Conservation (phyloP, 768 basidiomycete genomes). For the Lentinus tigrinus region DNA sequence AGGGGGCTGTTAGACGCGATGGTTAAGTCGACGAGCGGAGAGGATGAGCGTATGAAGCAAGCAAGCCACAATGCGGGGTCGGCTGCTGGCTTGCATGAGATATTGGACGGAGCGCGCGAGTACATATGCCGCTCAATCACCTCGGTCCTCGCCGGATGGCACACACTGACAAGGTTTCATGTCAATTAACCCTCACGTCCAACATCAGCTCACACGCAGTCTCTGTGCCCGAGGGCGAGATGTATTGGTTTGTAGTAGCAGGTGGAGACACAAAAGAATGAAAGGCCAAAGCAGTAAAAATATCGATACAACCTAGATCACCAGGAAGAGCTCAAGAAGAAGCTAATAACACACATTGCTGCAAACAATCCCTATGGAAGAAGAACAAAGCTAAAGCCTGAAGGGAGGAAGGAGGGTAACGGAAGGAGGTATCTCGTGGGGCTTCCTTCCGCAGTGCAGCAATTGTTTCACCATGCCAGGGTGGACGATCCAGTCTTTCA, state of each 20-base stretch:
- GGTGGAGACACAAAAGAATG: not conserved
- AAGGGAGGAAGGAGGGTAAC: not conserved
- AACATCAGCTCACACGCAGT: not conserved
- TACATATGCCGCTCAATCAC: too few relatives aligned
- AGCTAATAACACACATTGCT: constrained; percentile 7
- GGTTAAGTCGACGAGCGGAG: not conserved
- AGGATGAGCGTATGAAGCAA: not conserved
- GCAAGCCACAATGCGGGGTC: not conserved
- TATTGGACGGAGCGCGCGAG: not conserved
- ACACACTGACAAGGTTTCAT: too few relatives aligned
- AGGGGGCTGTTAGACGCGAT: not conserved
- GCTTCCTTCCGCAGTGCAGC: constrained; percentile 8
- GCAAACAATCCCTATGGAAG: constrained; percentile 1
- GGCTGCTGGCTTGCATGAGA: not conserved
- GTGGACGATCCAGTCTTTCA: not conserved
- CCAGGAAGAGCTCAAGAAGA: not conserved
- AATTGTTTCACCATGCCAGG: constrained; percentile 7
- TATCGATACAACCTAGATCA: constrained; percentile 14
- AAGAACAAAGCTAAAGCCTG: not conserved
- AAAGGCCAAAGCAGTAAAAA: not conserved
- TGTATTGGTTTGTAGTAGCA: not conserved
- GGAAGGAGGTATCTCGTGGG: constrained; percentile 12
- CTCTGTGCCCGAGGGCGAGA: not conserved
- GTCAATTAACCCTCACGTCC: not conserved
- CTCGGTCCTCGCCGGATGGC: too few relatives aligned